These are phyloP conservation scores for Oryza australiensis DNA, from an alignment of 176 grass and related monocot genomes.

Conservation along the genomic window DNA sequence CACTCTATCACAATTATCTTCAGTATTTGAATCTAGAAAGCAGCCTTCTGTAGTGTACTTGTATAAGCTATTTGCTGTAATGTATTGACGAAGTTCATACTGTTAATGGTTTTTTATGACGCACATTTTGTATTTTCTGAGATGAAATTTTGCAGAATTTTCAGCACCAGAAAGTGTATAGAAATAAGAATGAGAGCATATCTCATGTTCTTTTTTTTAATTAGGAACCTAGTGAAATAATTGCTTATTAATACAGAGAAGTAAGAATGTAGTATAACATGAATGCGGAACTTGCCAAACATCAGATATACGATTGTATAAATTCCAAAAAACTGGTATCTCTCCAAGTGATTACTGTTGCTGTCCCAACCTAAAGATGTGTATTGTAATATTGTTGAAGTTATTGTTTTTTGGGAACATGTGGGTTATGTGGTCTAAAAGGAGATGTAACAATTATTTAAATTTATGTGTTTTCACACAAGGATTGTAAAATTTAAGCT, in stretches of 20 bases:
- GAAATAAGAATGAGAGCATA: not conserved
- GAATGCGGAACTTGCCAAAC: not conserved
- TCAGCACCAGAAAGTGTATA: not conserved
- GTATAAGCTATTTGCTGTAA: not conserved
- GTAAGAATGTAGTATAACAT: not conserved
- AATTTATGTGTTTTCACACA: not conserved
- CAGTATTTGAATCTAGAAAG: not conserved
- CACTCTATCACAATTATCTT: constrained; percentile 18
- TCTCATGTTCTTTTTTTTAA: not conserved
- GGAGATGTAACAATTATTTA: not conserved
- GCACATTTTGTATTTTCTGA: constrained; percentile 2
- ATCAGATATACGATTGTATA: constrained; percentile 3
- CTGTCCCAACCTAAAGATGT: constrained; percentile 23
- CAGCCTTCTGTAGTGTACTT: not conserved
- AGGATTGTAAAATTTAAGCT: not conserved
- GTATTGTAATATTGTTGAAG: not conserved
- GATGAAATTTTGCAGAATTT: not conserved
- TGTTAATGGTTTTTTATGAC: constrained; percentile 1
- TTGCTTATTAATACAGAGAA: not conserved
- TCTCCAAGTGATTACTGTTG: constrained; percentile 21
- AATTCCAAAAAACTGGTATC: constrained; percentile 7
- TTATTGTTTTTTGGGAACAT: not conserved
- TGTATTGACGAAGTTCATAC: constrained; percentile 13
- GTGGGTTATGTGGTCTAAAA: not conserved
- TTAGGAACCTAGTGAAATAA: constrained; percentile 8